These are phyloP conservation scores for Stephania cephalantha DNA, from an alignment of 164 flowering plant species.

Conservation along the genomic window DNA sequence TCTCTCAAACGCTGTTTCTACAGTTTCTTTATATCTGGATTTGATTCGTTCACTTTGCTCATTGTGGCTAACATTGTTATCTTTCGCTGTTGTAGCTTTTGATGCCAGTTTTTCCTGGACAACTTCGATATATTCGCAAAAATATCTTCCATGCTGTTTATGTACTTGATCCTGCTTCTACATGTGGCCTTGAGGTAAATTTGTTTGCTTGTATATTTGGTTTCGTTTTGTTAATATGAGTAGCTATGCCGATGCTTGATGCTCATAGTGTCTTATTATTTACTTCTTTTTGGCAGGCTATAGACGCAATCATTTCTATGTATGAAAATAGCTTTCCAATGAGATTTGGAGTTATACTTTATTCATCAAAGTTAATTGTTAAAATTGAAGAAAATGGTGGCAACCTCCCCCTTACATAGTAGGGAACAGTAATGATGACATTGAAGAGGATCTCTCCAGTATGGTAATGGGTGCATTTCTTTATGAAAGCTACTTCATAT, in stretches of 20 bases:
- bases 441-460: slow-evolving; percentile 59
- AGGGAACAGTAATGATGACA: slow-evolving; percentile 22
- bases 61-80: background rate
- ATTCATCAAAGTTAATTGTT: slow-evolving; percentile 54
- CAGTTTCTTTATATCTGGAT: background rate
- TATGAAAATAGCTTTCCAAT: slow-evolving; percentile 81
- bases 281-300: slow-evolving; percentile 39
- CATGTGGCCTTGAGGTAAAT: slow-evolving; percentile 88
- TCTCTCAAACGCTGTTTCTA: background rate
- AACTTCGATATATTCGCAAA: slow-evolving; percentile 88
- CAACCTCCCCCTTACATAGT: slow-evolving; percentile 23
- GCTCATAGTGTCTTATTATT: background rate
- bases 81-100: slow-evolving; percentile 49
- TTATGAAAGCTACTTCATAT: background rate
- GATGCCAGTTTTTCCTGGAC: slow-evolving; percentile 98
- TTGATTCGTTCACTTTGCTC: background rate
- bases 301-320: slow-evolving; percentile 62
- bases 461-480: slow-evolving; percentile 46
- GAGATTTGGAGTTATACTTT: slow-evolving; percentile 84
- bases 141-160: slow-evolving; percentile 90
- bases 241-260: background rate
- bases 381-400: slow-evolving; percentile 53
- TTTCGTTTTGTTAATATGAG: background rate
- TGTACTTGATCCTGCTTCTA: slow-evolving; percentile 80
- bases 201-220: background rate